A percentile compares a stretch with the other conserved stretches of the same genome.
phyloP scores from a whole-genome alignment of 345 rosid genomes.

The Brassica cretica region DNA sequence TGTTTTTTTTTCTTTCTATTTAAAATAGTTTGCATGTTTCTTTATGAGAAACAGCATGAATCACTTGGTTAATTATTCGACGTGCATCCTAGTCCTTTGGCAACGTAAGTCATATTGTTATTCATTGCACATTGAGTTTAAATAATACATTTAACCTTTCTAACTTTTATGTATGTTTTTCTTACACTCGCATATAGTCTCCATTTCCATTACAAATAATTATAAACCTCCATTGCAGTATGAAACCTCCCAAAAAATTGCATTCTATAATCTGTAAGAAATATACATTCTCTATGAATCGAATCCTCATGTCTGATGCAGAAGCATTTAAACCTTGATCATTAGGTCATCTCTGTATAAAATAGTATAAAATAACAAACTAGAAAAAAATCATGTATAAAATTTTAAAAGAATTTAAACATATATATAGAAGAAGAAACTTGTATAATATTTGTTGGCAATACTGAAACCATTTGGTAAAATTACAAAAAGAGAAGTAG shows the following conservation, averaged over 20 bases:
- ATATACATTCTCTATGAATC: too few relatives aligned
- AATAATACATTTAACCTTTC: not conserved
- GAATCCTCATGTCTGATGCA: too few relatives aligned
- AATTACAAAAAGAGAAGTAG: not conserved
- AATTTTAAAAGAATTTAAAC: not conserved
- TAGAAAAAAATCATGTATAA: conserved; percentile 4
- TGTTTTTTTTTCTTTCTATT: not conserved
- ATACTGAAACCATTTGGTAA: not conserved
- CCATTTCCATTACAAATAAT: too few relatives aligned
- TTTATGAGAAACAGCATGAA: conserved; percentile 5
- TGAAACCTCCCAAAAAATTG: too few relatives aligned
- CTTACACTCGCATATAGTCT: too few relatives aligned
- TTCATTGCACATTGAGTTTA: conserved; percentile 9
- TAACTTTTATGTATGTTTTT: too few relatives aligned
- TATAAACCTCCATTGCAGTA: too few relatives aligned
- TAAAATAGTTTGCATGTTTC: not conserved
- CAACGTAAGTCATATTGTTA: conserved; percentile 2
- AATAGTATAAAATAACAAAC: not conserved
- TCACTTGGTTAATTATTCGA: not conserved
- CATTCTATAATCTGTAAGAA: too few relatives aligned
- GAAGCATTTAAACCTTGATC: too few relatives aligned
- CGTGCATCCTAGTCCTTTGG: conserved; percentile 33
- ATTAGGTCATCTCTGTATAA: too few relatives aligned
- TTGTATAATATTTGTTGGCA: not conserved
- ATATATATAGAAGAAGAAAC: not conserved